phyloP scores from a whole-genome alignment of 192 early-diverging fungal species.

The Coemansia sp. region DNA sequence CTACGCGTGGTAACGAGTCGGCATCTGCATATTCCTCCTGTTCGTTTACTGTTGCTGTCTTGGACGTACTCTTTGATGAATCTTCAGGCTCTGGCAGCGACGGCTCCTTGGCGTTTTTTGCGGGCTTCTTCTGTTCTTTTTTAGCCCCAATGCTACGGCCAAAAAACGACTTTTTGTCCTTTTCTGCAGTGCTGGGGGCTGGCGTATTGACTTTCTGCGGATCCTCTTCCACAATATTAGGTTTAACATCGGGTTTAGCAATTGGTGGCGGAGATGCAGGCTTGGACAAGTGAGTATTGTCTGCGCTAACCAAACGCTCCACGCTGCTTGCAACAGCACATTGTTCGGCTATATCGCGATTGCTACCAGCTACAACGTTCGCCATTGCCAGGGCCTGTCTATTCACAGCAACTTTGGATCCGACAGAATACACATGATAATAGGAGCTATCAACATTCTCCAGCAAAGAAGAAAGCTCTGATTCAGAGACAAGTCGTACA shows the following conservation, averaged over 20 bases:
- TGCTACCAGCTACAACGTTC: slow-evolving; percentile 32
- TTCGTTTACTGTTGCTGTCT: slow-evolving; percentile 1
- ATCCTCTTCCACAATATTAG: neutral
- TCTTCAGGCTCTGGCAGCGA: neutral
- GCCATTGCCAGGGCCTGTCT: slow-evolving; percentile 24
- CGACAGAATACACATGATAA: slow-evolving; percentile 43
- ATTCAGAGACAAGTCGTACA: slow-evolving; percentile 27
- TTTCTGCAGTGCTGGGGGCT: slow-evolving; percentile 3
- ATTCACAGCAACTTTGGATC: slow-evolving; percentile 9
- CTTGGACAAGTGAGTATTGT: neutral
- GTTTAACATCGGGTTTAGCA: neutral
- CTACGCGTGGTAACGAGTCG: slow-evolving; percentile 25
- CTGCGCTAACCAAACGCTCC: neutral
- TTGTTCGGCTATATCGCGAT: slow-evolving; percentile 31
- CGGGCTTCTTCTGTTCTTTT: slow-evolving; percentile 1
- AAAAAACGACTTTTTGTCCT: slow-evolving; percentile 39
- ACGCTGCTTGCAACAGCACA: slow-evolving; percentile 38
- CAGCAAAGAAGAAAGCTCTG: slow-evolving; percentile 21
- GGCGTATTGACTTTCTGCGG: neutral
- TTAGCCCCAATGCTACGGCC: slow-evolving; percentile 19
- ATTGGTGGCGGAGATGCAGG: neutral
- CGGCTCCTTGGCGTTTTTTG: neutral
- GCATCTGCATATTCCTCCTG: neutral
- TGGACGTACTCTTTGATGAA: neutral
- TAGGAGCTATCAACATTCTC: slow-evolving; percentile 16